Base-by-base conservation (phyloP, 2,329 filamentous ascomycete species). In the Botrytis paeoniae region DNA sequence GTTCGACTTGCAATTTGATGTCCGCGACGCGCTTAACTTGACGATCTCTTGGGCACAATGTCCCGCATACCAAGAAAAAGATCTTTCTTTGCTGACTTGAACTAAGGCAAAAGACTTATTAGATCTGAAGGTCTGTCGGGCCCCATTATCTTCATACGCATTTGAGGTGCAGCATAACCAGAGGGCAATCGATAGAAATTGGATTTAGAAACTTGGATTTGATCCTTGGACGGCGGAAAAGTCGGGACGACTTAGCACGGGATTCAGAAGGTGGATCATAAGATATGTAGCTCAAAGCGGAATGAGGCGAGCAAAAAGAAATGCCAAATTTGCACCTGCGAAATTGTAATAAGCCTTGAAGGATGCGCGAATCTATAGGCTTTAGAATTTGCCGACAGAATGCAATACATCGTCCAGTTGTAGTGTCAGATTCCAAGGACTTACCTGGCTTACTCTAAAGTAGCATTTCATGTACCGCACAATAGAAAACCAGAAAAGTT, bases 111-210 rank as follows among this genome's bases (percentile, higher is more conserved):
- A 39, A 62, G 22, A n/a, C 0, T n/a, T 39, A 9, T 35, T 62
- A n/a, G 60, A 62, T n/a, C 60, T 62, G 1, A 39, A 39, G 35
- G 6, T 62, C 12, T 62, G 60, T 22, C 35, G 22, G 12, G 5
- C 0, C 4, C 60, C 60, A 16, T 18, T 61, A 4, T 62, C 35
- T 39, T 62, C 60, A 22, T 39, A n/a, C 35, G 35, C 35, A 39
- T 57, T 6, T 4, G 14, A 29, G 51, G 6, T 57, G 16, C 12
- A 29, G 14, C 14, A 57, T 8, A 9, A 29, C 5, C 6, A 6
- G 3, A 7, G 16, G 3, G 14, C 1, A 29, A 8, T 29, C 3
- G 7, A 18, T 1, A 9, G 9, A 2, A 4, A 57, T 18, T 57
- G 51, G 51, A n/a, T 2, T 29, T 14, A 29, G n/a, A 57, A 8